Conservation (phyloP, 2,329 filamentous ascomycete species). For the Lojkania enalia region DNA sequence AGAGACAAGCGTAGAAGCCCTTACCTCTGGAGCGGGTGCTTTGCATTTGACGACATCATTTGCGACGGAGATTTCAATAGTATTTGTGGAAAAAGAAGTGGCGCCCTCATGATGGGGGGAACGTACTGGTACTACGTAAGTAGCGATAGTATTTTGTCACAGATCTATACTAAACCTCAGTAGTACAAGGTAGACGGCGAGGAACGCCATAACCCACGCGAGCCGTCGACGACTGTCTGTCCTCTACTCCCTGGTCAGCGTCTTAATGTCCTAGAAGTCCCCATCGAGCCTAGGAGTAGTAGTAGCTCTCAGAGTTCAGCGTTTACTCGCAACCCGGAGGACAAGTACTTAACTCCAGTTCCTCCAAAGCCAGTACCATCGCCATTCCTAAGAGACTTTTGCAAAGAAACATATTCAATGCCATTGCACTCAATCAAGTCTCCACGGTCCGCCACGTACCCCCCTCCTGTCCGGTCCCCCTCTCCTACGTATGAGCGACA, state of each 20-base stretch:
- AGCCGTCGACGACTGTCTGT: slow-evolving; percentile 76
- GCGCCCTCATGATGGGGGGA: slow-evolving; percentile 86
- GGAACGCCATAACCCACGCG: slow-evolving; percentile 73
- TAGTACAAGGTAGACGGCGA: slow-evolving; percentile 83
- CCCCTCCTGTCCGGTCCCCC: slow-evolving; percentile 24
- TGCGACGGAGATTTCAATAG: slow-evolving; percentile 69
- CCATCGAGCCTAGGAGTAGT: slow-evolving; percentile 64
- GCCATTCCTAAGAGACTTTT: slow-evolving; percentile 20
- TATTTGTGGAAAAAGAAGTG: slow-evolving; percentile 63
- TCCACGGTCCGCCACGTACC: slow-evolving; percentile 36
- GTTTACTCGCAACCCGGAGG: slow-evolving; percentile 76
- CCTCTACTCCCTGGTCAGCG: slow-evolving; percentile 86
- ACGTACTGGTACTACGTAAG: slow-evolving; percentile 96
- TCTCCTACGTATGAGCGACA: slow-evolving; percentile 30
- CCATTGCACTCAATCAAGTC: slow-evolving; percentile 23
- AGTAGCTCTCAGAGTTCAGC: slow-evolving; percentile 69
- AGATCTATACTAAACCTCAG: slow-evolving; percentile 18
- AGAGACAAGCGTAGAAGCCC: slow-evolving; percentile 73
- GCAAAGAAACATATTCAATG: slow-evolving; percentile 23
- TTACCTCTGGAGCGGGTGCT: slow-evolving; percentile 84
- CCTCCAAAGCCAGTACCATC: slow-evolving; percentile 48
- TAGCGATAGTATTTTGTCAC: slow-evolving; percentile 20
- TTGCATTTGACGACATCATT: slow-evolving; percentile 82
- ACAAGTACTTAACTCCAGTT: slow-evolving; percentile 73
- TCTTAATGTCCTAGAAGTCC: slow-evolving; percentile 83